Base-by-base conservation (phyloP, 2,329 filamentous ascomycete species). In the Podosphaera aphanis region DNA sequence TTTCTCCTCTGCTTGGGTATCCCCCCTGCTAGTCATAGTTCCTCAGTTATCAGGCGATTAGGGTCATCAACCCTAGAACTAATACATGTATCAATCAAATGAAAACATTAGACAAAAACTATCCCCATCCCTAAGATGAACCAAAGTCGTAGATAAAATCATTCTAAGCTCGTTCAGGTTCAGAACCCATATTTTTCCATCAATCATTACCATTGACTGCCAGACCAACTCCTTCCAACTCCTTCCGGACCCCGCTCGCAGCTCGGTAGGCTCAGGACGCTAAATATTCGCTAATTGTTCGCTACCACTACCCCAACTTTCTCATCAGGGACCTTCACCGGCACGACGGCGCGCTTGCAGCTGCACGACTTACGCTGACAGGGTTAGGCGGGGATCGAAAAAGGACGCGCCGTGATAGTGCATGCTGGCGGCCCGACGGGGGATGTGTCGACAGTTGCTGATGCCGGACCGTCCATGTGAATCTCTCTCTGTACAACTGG, bases 331-430 rank as follows among this genome's bases (percentile, higher is more conserved):
- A n/a, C 6, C 23, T 25, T 33, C 39, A 25, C 39, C 39, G 39
- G 39, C 39, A 41, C 19, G 39, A 27, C 39, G 39, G 39, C 41
- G 27, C 40, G 27, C 40, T 31, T 43, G 40, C 41, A 43, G 41
- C 15, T 43, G 41, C 41, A 43, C 19, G n/a, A 43, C 25, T 33
- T 43, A 27, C 21, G 33, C 11, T 29, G 7, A 27, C 11, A 33
- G 29, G 29, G 11, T 33, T 13, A 33, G 11, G 13, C 29, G 13
- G 41, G 41, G 41, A 27, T 43, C 25, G 6, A 16, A 27, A 35
- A 18, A 20, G 16, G 16, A 33, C n/a, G 39, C 39, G n/a, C n/a
- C n/a, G 27, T 27, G 25, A 43, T 43, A 23, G 27, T 16, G 25
- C 41, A 35, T 43, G 27, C 13, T 43, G 11, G 25, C 41, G 41